Evolutionary conservation across 2,329 filamentous ascomycete species (phyloP), one percentile per base, ranked within the genome.

Genomic region (Dryadomyces quercus-mongolicae): DNA sequence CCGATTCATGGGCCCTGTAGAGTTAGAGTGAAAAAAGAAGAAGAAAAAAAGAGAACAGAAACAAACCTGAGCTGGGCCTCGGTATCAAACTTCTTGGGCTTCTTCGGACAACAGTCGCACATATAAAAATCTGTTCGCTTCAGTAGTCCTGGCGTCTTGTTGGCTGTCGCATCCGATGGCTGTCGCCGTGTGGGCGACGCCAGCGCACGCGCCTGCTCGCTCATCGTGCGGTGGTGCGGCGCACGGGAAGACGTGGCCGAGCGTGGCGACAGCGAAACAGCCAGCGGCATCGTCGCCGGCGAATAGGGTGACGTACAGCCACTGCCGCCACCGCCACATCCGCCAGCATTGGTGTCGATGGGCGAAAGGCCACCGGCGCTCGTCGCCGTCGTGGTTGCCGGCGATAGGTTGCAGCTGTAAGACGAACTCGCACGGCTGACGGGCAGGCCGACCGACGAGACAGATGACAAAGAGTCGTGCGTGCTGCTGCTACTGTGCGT

Each of bases 91-190:
- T 94, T 95, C 70, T 94, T 95, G 1, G 91, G 91, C 70, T 96
- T 96, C 70, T 96, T 96, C 0, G 90, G 91, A 69, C 91, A 97
- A 68, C 92, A 97, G 64, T 95, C 89, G 70, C 91, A 97, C 70
- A 95, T 80, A 59, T 71, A 74, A 47, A 76, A 75, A 1, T 58
- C 59, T 2, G 57, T 58, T 7, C 70, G 74, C 55, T 77, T 75
- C 25, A 80, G 67, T n/a, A 73, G 66, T 4, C 68, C 65, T 40
- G 64, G 66, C 45, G 63, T 58, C 31, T 64, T 61, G 15, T 9
- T 43, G n/a, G n/a, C n/a, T 43, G 40, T 44, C n/a, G 74, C 67
- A 36, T 80, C 78, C 0, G 68, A 67, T n/a, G 68, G 67, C 18
- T 77, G 64, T 60, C 77, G 78, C 36, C 77, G 72, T 4, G 57